Base-by-base conservation (phyloP, 129 eudicot genomes). In the Flaveria trinervia region DNA sequence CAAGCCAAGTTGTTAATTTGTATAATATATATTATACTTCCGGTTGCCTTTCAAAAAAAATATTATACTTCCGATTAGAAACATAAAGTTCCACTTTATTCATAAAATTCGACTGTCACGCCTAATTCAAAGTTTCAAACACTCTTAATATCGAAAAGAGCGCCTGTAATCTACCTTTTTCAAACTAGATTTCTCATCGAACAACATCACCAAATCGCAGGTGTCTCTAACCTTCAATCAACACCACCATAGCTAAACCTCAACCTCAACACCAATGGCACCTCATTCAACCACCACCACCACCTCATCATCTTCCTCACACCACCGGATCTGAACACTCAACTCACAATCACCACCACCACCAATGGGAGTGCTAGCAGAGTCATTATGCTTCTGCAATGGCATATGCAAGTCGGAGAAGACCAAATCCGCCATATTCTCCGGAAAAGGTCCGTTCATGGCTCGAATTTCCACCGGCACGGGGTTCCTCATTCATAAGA, bases 371-470 rank as follows among this genome's bases (percentile, higher is more conserved):
- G 92, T 89, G 66, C 84, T 89, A 64, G 68, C 76, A 17, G 96
- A 93, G 64, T 91, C 98, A 2, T 91, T 86, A 97, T 94, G 97
- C 74, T 91, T 94, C 82, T 94, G 97, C 67, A 94, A 89, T 64
- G 97, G 98, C 28, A 88, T 93, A 36, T 90, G 92, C n/a, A 94
- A 94, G 86, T 91, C 98, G 56, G 96, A 89, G 90, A 86, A 88
- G 16, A 85, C 89, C 79, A 94, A 94, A 77, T 89, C 85, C 74
- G 62, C 88, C 62, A 94, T 94, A 22, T 86, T 80, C 41, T 84
- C 97, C 64, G 83, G 89, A 7, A 94, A 94, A 78, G 82, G 85
- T 79, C 78, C 87, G 3, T 85, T 96, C 3, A 84, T 94, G 93
- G 98, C 85, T 11, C 82, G 86, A 75, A 78, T 94, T 52, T 62